Evolutionary conservation across 176 grass and related monocot genomes (phyloP).

Genomic region (Ananas comosus): DNA sequence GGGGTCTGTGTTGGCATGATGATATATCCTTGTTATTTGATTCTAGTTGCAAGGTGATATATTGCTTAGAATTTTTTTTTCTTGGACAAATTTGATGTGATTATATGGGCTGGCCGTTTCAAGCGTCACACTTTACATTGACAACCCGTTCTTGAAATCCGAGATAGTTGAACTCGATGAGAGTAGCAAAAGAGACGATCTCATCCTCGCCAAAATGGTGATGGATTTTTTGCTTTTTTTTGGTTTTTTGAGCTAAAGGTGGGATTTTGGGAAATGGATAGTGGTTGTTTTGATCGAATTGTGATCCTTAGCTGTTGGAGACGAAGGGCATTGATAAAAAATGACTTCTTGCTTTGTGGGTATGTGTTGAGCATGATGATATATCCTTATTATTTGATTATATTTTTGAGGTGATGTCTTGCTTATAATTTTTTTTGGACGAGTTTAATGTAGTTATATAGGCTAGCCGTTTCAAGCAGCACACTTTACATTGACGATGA

Average conservation of each 20-base stretch:
- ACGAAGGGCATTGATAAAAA: neutral
- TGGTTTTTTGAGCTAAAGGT: neutral
- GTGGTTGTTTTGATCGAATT: slow-evolving; percentile 1
- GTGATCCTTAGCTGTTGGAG: neutral
- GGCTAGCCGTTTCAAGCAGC: no score
- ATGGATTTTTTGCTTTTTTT: neutral
- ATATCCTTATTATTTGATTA: neutral
- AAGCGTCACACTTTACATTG: no score
- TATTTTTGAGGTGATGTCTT: neutral
- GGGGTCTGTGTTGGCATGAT: neutral
- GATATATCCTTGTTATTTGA: neutral
- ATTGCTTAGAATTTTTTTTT: slow-evolving; percentile 5
- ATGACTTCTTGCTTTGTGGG: neutral
- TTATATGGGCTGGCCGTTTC: no score
- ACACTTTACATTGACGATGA: no score
- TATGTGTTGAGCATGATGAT: neutral
- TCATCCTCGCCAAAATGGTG: neutral
- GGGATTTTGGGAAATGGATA: neutral
- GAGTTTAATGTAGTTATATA: neutral
- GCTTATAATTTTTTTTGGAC: slow-evolving; percentile 3
- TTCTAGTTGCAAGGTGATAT: neutral
- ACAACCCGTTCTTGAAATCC: no score
- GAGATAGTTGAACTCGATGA: no score
- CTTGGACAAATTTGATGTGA: slow-evolving; percentile 9
- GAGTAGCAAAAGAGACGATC: no score